Conservation (phyloP, 495 filamentous ascomycete species). For the Aspergillus haitiensis region DNA sequence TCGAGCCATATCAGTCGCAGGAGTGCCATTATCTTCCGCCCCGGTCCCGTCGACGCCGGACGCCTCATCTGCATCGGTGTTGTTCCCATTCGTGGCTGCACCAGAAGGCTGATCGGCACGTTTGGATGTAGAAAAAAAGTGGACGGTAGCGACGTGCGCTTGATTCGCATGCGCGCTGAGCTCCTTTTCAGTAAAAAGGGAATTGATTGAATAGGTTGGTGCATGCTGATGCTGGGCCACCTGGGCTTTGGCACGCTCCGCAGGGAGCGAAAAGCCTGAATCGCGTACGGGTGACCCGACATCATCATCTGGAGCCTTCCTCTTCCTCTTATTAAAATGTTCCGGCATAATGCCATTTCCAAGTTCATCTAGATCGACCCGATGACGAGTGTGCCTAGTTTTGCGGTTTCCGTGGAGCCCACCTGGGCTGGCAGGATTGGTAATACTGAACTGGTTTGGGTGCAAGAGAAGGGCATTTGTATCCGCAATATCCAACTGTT, state of each 20-base stretch:
- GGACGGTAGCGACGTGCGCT: slow-evolving; percentile 65
- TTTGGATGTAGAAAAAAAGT: slow-evolving; percentile 55
- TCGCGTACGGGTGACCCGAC: slow-evolving; percentile 68
- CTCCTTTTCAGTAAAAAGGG: slow-evolving; percentile 93
- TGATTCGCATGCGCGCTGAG: slow-evolving; percentile 71
- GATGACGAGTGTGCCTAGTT: slow-evolving; percentile 78
- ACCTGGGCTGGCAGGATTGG: slow-evolving; percentile 75
- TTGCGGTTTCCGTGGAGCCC: slow-evolving; percentile 78
- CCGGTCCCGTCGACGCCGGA: slow-evolving; percentile 44
- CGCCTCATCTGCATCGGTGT: slow-evolving; percentile 48
- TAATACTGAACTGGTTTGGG: slow-evolving; percentile 87
- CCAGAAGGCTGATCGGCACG: slow-evolving; percentile 46
- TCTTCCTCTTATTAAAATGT: slow-evolving; percentile 71
- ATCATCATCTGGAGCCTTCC: slow-evolving; percentile 69
- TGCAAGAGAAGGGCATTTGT: slow-evolving; percentile 85
- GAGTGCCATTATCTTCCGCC: slow-evolving; percentile 55
- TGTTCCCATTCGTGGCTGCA: slow-evolving; percentile 45
- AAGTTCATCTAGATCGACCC: slow-evolving; percentile 77
- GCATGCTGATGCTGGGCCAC: slow-evolving; percentile 43
- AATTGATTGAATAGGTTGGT: slow-evolving; percentile 75
- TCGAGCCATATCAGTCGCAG: slow-evolving; percentile 67
- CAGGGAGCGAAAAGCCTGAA: slow-evolving; percentile 47
- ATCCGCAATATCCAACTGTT: slow-evolving; percentile 83
- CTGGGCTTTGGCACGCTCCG: slow-evolving; percentile 45
- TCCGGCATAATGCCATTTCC: slow-evolving; percentile 59